Evolutionary conservation across 2,329 filamentous ascomycete genomes (phyloP).

Genomic region (Calonectria pauciramosa): DNA sequence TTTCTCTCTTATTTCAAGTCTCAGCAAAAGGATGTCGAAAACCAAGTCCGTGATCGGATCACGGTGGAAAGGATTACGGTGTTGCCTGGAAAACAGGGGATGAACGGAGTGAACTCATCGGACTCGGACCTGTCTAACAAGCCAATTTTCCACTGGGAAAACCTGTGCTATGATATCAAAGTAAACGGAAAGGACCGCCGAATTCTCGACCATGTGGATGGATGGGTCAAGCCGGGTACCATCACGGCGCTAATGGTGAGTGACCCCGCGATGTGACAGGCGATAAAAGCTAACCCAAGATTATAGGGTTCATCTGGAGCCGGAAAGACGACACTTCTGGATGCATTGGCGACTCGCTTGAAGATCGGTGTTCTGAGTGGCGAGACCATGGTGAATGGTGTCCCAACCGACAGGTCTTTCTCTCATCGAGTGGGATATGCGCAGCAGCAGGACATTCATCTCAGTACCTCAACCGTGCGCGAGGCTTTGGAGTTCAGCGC

Average conservation of each 20-base stretch:
- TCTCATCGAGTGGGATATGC: slow-evolving; percentile 79
- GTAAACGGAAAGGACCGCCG: slow-evolving; percentile 73
- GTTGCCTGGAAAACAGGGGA: neutral
- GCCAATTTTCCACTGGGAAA: slow-evolving; percentile 72
- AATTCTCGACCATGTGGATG: slow-evolving; percentile 77
- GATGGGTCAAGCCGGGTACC: slow-evolving; percentile 82
- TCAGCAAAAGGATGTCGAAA: slow-evolving; percentile 14
- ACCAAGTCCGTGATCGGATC: neutral
- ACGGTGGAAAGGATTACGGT: neutral
- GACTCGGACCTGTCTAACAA: neutral
- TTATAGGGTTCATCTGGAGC: slow-evolving; percentile 50
- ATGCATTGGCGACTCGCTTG: slow-evolving; percentile 73
- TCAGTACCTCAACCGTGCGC: slow-evolving; percentile 57
- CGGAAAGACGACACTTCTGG: slow-evolving; percentile 76
- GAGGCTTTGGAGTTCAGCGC: slow-evolving; percentile 56
- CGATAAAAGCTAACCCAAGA: neutral
- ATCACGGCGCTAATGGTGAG: slow-evolving; percentile 73
- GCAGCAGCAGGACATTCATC: slow-evolving; percentile 71
- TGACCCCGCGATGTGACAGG: no score
- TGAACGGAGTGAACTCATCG: no score
- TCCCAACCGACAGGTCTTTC: slow-evolving; percentile 73
- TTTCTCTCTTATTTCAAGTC: slow-evolving; percentile 9
- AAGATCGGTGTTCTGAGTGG: slow-evolving; percentile 78
- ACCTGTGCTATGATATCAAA: slow-evolving; percentile 80
- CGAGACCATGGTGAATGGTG: slow-evolving; percentile 77